These are phyloP conservation scores for Blepharisma japonicum DNA, from an alignment of 73 alveolate genomes.

Conservation along the genomic window DNA sequence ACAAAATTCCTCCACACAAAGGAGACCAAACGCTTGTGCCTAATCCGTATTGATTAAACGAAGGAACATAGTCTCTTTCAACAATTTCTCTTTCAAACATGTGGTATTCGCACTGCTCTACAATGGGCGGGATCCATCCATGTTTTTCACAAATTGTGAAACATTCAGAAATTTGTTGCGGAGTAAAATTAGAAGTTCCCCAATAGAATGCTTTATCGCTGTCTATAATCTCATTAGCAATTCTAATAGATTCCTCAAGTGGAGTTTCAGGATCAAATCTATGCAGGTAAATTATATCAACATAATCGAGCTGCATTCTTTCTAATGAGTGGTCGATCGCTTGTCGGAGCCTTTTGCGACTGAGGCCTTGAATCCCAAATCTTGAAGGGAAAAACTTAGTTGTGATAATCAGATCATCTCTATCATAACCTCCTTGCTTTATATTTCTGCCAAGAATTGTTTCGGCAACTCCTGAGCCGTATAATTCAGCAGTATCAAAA, in stretches of 20 bases:
- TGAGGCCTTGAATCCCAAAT: constrained; percentile 62
- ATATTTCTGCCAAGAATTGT: constrained; percentile 50
- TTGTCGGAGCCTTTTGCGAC: constrained; percentile 87
- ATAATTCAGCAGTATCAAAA: constrained; percentile 95
- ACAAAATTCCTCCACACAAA: constrained; percentile 80
- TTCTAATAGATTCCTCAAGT: constrained; percentile 86
- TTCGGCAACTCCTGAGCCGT: constrained; percentile 88
- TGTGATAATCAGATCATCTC: constrained; percentile 75
- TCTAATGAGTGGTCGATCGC: constrained; percentile 75
- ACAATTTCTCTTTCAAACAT: constrained; percentile 80
- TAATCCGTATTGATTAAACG: constrained; percentile 59
- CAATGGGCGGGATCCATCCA: constrained; percentile 81
- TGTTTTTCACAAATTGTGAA: constrained; percentile 58
- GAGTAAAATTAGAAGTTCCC: constrained; percentile 98
- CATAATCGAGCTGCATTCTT: constrained; percentile 76
- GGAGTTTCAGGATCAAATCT: constrained; percentile 90
- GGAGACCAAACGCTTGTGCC: constrained; percentile 97
- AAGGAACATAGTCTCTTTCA: constrained; percentile 80
- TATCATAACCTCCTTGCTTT: constrained; percentile 47
- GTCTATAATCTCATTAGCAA: constrained; percentile 80
- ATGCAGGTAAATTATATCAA: constrained; percentile 88
- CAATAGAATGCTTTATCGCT: constrained; percentile 93
- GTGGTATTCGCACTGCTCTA: constrained; percentile 90
- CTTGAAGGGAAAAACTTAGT: constrained; percentile 70
- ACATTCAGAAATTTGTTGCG: constrained; percentile 79